These are phyloP conservation scores for Mallotus nudiflorus DNA, from an alignment of 345 rosid genomes.

Conservation along the genomic window DNA sequence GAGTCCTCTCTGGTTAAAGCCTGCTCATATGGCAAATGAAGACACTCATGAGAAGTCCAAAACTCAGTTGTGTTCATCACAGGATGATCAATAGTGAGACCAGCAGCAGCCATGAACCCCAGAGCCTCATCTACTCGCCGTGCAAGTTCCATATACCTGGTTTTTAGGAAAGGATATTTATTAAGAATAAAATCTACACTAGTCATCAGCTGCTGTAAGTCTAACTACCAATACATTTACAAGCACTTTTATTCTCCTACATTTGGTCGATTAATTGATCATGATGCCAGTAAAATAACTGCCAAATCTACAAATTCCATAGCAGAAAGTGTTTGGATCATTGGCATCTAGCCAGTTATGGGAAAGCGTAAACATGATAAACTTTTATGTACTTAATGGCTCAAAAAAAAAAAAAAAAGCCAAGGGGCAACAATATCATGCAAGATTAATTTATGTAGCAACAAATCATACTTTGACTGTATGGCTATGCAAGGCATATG, in stretches of 20 bases:
- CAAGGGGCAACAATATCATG: not conserved
- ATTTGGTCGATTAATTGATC: too few relatives aligned
- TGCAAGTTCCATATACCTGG: conserved; percentile 56
- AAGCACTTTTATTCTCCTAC: too few relatives aligned
- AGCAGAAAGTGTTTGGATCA: not conserved
- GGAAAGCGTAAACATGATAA: not conserved
- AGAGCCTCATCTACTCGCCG: conserved; percentile 67
- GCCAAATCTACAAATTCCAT: not conserved
- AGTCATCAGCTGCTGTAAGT: not conserved
- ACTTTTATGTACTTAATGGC: not conserved
- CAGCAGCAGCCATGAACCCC: conserved; percentile 76
- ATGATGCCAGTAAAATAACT: not conserved
- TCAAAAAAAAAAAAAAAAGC: not conserved
- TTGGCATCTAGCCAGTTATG: not conserved
- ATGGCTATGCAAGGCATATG: not conserved
- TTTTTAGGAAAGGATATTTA: not conserved
- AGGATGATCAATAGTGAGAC: conserved; percentile 58
- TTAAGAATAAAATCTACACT: not conserved
- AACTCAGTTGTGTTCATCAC: conserved; percentile 58
- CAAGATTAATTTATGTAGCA: too few relatives aligned
- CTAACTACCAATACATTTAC: not conserved
- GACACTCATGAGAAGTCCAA: conserved; percentile 74
- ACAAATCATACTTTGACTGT: too few relatives aligned
- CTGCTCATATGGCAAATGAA: conserved; percentile 63
- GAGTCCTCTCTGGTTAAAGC: conserved; percentile 74